Percentiles rank a stretch among this genome's conserved stretches.
Conservation (phyloP, 805 yeast species). For the Wickerhamomyces tratensis region DNA sequence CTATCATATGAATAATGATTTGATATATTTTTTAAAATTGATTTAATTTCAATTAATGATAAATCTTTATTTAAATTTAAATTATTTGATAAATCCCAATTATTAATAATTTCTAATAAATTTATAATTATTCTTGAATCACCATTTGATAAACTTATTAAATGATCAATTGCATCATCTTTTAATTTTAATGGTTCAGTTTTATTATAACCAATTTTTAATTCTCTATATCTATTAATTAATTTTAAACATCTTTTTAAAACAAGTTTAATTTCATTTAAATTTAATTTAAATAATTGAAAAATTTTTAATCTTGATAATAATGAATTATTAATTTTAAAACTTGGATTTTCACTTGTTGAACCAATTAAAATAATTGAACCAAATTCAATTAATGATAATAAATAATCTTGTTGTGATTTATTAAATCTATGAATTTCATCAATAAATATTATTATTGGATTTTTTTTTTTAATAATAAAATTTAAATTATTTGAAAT, state of each 20-base stretch:
- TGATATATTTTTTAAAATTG: conserved; percentile 32
- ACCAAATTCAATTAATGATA: conserved; percentile 82
- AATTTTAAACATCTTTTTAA: conserved; percentile 48
- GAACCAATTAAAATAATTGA: conserved; percentile 82
- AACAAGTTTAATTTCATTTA: conserved; percentile 41
- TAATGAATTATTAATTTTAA: conserved; percentile 72
- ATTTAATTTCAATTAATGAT: conserved; percentile 13
- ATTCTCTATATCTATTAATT: conserved; percentile 47
- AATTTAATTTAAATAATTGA: conserved; percentile 44
- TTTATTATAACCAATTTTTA: conserved; percentile 17
- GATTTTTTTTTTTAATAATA: conserved; percentile 34
- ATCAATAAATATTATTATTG: conserved; percentile 80
- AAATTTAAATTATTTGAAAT: conserved; percentile 20
- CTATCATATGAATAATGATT: conserved; percentile 62
- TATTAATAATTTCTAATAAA: conserved; percentile 60
- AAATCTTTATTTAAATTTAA: neutral
- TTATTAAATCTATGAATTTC: conserved; percentile 87
- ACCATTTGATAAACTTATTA: conserved; percentile 73
- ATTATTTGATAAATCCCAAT: neutral
- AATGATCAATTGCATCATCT: conserved; percentile 50
- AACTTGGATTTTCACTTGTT: conserved; percentile 93
- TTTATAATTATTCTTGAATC: conserved; percentile 84
- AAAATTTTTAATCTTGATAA: conserved; percentile 79
- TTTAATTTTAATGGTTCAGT: conserved; percentile 34
- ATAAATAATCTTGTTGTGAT: conserved; percentile 78